Percentiles rank a stretch among this genome's conserved stretches.
These are phyloP conservation scores for Aspergillus hancockii DNA, from an alignment of 495 filamentous ascomycete genomes.

Conservation along the genomic window DNA sequence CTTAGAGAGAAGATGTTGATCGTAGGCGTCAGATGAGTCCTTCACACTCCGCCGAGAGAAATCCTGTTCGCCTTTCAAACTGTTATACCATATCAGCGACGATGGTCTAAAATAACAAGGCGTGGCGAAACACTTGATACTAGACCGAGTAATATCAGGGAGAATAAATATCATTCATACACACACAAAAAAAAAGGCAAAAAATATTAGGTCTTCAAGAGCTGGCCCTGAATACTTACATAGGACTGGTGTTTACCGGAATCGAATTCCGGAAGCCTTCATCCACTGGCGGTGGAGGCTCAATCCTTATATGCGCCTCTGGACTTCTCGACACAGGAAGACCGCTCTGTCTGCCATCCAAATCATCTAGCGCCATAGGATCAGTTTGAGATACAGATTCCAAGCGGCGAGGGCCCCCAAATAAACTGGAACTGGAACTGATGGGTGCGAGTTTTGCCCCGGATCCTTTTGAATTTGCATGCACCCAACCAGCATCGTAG, in stretches of 20 bases:
- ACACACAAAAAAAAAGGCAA: not conserved
- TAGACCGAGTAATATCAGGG: not conserved
- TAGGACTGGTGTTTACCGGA: conserved; percentile 44
- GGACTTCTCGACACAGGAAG: conserved; percentile 34
- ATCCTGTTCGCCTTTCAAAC: conserved; percentile 60
- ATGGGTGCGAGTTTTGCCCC: conserved; percentile 43
- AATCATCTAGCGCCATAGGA: conserved; percentile 45
- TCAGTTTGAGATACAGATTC: conserved; percentile 34
- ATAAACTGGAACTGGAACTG: conserved; percentile 55
- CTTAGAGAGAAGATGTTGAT: conserved; percentile 76
- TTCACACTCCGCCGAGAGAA: conserved; percentile 57
- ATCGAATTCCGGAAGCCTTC: conserved; percentile 47
- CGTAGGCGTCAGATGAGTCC: conserved; percentile 70
- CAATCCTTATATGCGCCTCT: conserved; percentile 47
- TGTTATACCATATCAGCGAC: conserved; percentile 27
- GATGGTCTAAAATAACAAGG: not conserved
- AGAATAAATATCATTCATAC: not conserved
- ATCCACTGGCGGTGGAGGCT: conserved; percentile 46
- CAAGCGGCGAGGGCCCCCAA: conserved; percentile 45
- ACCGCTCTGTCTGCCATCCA: conserved; percentile 34
- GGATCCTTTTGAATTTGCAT: conserved; percentile 49
- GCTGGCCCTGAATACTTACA: conserved; percentile 36
- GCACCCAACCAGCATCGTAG: conserved; percentile 61
- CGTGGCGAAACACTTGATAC: not conserved
- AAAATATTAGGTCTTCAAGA: not conserved